Base-by-base conservation (phyloP, 2,329 filamentous ascomycete species). In the Diaporthe citrichinensis region DNA sequence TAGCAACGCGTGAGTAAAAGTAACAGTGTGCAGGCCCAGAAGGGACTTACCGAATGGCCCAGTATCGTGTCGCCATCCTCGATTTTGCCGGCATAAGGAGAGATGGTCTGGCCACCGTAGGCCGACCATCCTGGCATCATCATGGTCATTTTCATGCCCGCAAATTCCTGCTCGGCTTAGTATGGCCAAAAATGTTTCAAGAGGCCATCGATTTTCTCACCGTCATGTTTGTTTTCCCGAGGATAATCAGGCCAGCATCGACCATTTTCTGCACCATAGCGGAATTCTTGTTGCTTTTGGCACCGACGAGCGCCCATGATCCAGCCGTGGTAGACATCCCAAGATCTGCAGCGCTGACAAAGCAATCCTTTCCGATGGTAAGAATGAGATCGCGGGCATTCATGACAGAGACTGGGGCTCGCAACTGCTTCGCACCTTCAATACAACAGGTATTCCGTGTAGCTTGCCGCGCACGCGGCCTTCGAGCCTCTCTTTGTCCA, bases 41-140 rank as follows among this genome's bases (percentile, higher is more conserved):
- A 6, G 12, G 34, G 28, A 41, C 58, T 61, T 34, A 61, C 58
- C 7, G 58, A 61, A 36, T 61, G 58, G 34, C 58, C 28, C n/a
- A 61, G 14, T 36, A 61, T 61, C 51, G 20, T 62, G 51, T 79
- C 79, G 39, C 79, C 77, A 46, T 78, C 72, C 61, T 78, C 77
- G 17, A 81, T 73, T 31, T 57, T 62, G 10, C 77, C 62, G 4
- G 80, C 75, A 72, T 55, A 55, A 55, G 51, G 51, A 28, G 51
- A 55, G 51, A 55, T 55, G 4, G 51, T 55, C 51, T 55, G 51
- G 14, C 51, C 51, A 15, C 51, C 51, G 25, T 55, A 55, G 51
- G 25, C 51, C 51, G 51, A 55, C 51, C 51, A 55, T 28, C 51
- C 51, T 15, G 51, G 51, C 51, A 55, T 55, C 51, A 55, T 55